These are phyloP conservation scores for Monosporascus cannonballus DNA, from an alignment of 2,329 filamentous ascomycete genomes.

Conservation along the genomic window DNA sequence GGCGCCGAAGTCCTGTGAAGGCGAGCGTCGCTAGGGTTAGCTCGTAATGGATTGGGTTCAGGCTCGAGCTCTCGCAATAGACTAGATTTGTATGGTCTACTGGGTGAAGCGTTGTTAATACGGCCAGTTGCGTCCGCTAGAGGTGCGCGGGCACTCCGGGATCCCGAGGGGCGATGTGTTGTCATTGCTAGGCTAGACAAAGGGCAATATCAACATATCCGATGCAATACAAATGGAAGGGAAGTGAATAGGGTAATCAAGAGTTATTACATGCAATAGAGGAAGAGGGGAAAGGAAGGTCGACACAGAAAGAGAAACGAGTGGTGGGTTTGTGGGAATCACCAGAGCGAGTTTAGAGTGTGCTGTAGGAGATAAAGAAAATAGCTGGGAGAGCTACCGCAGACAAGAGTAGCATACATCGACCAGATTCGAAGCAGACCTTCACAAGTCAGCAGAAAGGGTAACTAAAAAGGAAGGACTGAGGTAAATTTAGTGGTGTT, in stretches of 20 bases:
- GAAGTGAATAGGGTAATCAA: background rate
- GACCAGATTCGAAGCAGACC: background rate
- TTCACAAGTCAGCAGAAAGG: background rate
- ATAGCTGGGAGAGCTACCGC: background rate
- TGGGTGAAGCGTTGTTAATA: conserved; percentile 17
- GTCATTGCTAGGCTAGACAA: conserved; percentile 2
- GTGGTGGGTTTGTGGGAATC: too few species aligned
- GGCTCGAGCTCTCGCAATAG: conserved; percentile 6
- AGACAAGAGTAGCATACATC: background rate
- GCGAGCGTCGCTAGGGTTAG: conserved; percentile 10
- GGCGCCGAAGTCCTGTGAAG: background rate
- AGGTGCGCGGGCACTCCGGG: conserved; percentile 16
- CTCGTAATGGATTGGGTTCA: conserved; percentile 14
- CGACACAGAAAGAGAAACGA: too few species aligned
- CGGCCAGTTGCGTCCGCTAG: conserved; percentile 24
- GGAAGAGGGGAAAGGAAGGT: background rate
- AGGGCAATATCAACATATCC: background rate
- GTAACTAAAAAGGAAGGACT: background rate
- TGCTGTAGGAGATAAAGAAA: background rate
- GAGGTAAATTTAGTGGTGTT: background rate
- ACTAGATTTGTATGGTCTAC: conserved; percentile 11
- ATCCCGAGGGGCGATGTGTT: conserved; percentile 17
- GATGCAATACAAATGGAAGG: background rate
- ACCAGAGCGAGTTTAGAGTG: too few species aligned
- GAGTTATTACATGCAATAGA: background rate